phyloP scores from a whole-genome alignment of 2,329 filamentous ascomycete genomes.

The Aureobasidium sp. region DNA sequence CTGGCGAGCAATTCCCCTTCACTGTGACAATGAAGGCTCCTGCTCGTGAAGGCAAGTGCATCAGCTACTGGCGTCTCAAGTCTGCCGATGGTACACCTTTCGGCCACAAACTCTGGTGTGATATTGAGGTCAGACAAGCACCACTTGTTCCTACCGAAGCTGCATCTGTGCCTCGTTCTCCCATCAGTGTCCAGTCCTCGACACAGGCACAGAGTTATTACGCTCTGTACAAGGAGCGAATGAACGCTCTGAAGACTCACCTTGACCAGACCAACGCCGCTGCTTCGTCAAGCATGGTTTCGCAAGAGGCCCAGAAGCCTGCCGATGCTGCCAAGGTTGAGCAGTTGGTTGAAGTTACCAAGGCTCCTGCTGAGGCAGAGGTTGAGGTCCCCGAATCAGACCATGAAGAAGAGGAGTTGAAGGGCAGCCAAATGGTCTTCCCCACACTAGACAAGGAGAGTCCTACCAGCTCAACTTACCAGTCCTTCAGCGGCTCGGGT shows the following conservation, averaged over 20 bases:
- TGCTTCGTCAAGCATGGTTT: neutral
- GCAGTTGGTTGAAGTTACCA: neutral
- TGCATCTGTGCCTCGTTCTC: neutral
- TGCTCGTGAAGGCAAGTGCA: conserved; percentile 63
- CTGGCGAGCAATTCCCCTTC: conserved; percentile 71
- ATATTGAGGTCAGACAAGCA: conserved; percentile 56
- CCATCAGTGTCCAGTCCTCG: neutral
- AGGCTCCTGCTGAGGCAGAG: conserved; percentile 16
- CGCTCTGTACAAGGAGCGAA: conserved; percentile 12
- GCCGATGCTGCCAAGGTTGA: neutral
- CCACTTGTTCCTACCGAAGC: neutral
- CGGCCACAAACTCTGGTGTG: conserved; percentile 91
- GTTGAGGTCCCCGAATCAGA: conserved; percentile 25
- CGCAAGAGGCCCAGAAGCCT: neutral
- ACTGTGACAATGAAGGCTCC: conserved; percentile 82
- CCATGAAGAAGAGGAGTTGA: conserved; percentile 18
- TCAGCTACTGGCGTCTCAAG: conserved; percentile 96
- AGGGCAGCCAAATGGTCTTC: conserved; percentile 79
- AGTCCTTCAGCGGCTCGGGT: conserved; percentile 34
- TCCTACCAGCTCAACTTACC: conserved; percentile 68
- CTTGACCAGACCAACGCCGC: neutral
- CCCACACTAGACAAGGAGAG: conserved; percentile 94
- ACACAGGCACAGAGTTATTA: conserved; percentile 16
- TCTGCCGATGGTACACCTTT: conserved; percentile 72
- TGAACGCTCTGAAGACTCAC: conserved; percentile 3